These are phyloP conservation scores for Tulasnella sp. DNA, from an alignment of 768 basidiomycete species.

Conservation along the genomic window DNA sequence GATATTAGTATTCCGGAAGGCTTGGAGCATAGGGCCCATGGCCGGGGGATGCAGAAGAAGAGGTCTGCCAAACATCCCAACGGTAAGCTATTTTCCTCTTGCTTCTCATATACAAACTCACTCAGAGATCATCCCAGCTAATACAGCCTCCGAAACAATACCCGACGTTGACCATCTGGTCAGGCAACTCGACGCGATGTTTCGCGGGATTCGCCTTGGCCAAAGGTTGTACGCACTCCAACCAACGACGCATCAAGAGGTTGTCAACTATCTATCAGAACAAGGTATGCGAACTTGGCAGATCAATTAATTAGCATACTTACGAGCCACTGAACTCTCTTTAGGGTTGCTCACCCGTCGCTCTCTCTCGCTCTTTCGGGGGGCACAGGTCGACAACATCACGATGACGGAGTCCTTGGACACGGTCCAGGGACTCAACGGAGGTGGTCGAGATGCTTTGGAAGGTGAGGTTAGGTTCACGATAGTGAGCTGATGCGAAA, in stretches of 20 bases:
- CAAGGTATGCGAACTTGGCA: neutral
- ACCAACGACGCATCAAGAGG: slow-evolving; percentile 10
- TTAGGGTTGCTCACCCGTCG: slow-evolving; percentile 24
- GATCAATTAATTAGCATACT: neutral
- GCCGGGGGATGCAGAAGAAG: neutral
- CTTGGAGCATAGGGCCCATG: neutral
- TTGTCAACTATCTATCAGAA: slow-evolving; percentile 20
- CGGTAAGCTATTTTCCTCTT: neutral
- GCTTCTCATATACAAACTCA: neutral
- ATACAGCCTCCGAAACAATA: neutral
- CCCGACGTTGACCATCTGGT: neutral
- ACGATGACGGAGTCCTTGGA: slow-evolving; percentile 23
- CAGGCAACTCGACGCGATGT: slow-evolving; percentile 18
- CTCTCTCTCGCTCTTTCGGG: slow-evolving; percentile 18
- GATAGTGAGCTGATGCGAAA: neutral
- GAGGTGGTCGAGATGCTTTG: slow-evolving; percentile 21
- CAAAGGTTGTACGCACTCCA: slow-evolving; percentile 4
- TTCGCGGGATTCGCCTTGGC: slow-evolving; percentile 3
- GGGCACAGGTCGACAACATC: neutral
- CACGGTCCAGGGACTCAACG: slow-evolving; percentile 14
- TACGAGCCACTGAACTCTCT: neutral
- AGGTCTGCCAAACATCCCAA: neutral
- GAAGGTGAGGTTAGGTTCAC: neutral
- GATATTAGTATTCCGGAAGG: neutral
- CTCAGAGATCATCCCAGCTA: neutral